A percentile compares a stretch with the other conserved stretches of the same genome.
These are phyloP conservation scores for Fusarium cyanostomum DNA, from an alignment of 2,329 filamentous ascomycete species.

Conservation along the genomic window DNA sequence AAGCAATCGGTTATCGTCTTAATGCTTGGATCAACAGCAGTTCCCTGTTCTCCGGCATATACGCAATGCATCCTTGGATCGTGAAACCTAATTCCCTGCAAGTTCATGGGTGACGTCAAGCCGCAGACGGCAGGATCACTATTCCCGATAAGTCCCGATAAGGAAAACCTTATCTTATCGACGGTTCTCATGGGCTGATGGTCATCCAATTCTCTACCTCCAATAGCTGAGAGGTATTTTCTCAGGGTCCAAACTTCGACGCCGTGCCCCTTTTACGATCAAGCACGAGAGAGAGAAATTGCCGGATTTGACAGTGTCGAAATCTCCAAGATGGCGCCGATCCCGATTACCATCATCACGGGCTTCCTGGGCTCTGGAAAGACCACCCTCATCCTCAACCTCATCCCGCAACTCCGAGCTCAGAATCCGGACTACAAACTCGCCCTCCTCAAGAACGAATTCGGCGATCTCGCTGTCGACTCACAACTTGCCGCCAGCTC, in stretches of 20 bases:
- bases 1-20: conserved; percentile 12
- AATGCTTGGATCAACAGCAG: background rate
- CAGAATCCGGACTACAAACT: conserved; percentile 80
- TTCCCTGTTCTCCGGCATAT: conserved; percentile 35
- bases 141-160: conserved; percentile 37
- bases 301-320: background rate
- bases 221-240: conserved; percentile 38
- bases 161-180: conserved; percentile 39
- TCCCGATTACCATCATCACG: conserved; percentile 93
- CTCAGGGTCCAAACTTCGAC: conserved; percentile 9
- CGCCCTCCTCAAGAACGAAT: conserved; percentile 97
- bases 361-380: conserved; percentile 97
- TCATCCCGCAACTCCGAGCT: conserved; percentile 87
- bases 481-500: conserved; percentile 85
- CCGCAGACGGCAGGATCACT: conserved; percentile 25
- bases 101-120: conserved; percentile 37
- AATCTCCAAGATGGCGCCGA: conserved; percentile 66
- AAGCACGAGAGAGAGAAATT: background rate
- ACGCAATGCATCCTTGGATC: conserved; percentile 38
- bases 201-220: conserved; percentile 20
- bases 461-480: conserved; percentile 93
- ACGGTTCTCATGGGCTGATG: conserved; percentile 36
- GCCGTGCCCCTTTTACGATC: background rate
- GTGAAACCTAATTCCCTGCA: conserved; percentile 22
- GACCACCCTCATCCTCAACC: conserved; percentile 93